A percentile compares a stretch with the other conserved stretches of the same genome.
These are phyloP conservation scores for Hepatocystis sp. DNA, from an alignment of 169 alveolate species.

Conservation along the genomic window DNA sequence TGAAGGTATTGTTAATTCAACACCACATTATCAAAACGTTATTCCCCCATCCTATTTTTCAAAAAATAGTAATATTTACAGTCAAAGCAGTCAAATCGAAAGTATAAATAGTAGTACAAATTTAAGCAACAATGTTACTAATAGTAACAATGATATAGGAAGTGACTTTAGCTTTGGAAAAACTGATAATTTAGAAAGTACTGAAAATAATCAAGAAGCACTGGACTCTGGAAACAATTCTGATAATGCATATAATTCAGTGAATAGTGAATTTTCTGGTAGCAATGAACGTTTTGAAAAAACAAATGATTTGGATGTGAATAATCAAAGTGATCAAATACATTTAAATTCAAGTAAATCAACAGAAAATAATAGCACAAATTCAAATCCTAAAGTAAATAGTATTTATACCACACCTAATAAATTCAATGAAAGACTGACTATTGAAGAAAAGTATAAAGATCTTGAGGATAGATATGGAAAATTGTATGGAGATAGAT, in stretches of 20 bases:
- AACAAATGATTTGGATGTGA: constrained; percentile 20
- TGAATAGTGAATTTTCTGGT: constrained; percentile 45
- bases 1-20: constrained; percentile 76
- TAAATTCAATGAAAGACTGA: constrained; percentile 1
- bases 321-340: not conserved
- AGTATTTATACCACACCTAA: not conserved
- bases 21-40: constrained; percentile 73
- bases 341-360: constrained; percentile 8
- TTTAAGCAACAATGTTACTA: not conserved
- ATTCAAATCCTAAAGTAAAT: not conserved
- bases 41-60: constrained; percentile 25
- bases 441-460: not conserved
- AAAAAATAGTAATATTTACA: constrained; percentile 6
- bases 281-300: constrained; percentile 7
- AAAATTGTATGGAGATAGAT: not conserved
- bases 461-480: constrained; percentile 1
- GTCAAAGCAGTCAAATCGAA: constrained; percentile 2
- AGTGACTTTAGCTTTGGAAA: constrained; percentile 75
- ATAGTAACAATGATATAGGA: constrained; percentile 44
- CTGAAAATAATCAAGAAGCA: constrained; percentile 9
- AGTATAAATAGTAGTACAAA: constrained; percentile 1
- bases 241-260: constrained; percentile 33
- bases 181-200: constrained; percentile 20
- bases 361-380: not conserved
- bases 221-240: constrained; percentile 14